Conservation (phyloP, 352 stramenopile species). For the Thalassiosira delicatula region DNA sequence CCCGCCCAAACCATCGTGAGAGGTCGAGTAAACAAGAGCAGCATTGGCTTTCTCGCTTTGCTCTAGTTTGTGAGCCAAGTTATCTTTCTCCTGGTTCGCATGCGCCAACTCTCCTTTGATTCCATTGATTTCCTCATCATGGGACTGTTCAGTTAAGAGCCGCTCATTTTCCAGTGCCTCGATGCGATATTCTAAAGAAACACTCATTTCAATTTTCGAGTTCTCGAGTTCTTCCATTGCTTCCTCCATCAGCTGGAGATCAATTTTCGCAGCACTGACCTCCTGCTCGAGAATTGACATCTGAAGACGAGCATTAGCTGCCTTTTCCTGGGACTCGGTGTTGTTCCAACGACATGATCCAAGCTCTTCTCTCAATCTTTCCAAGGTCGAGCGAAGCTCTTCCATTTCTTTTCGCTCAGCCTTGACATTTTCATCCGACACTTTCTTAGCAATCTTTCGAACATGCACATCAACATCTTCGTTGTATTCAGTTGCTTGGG, state of each 20-base stretch:
- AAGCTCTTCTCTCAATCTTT: conserved; percentile 70
- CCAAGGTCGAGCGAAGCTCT: conserved; percentile 68
- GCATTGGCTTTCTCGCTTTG: conserved; percentile 78
- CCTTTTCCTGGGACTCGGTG: conserved; percentile 67
- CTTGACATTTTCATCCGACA: conserved; percentile 68
- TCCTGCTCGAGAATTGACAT: conserved; percentile 79
- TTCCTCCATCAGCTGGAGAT: conserved; percentile 74
- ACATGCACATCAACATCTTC: conserved; percentile 62
- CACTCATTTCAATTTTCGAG: conserved; percentile 67
- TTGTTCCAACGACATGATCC: conserved; percentile 64
- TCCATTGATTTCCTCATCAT: conserved; percentile 70
- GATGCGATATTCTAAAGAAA: conserved; percentile 78
- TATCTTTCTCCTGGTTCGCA: conserved; percentile 75
- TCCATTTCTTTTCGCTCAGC: conserved; percentile 78
- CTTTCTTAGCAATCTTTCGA: conserved; percentile 70
- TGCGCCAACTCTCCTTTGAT: conserved; percentile 73
- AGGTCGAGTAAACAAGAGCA: conserved; percentile 66
- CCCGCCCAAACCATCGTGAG: conserved; percentile 43
- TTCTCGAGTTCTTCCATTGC: conserved; percentile 77
- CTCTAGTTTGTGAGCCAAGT: conserved; percentile 70
- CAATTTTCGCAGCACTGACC: conserved; percentile 71
- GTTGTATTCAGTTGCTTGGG: conserved; percentile 57
- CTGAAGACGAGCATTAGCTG: conserved; percentile 68
- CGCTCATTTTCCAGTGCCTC: conserved; percentile 76
- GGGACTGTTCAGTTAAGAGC: conserved; percentile 52